phyloP scores from a whole-genome alignment of 2,329 filamentous ascomycete species.

The Samsoniella hepiali region DNA sequence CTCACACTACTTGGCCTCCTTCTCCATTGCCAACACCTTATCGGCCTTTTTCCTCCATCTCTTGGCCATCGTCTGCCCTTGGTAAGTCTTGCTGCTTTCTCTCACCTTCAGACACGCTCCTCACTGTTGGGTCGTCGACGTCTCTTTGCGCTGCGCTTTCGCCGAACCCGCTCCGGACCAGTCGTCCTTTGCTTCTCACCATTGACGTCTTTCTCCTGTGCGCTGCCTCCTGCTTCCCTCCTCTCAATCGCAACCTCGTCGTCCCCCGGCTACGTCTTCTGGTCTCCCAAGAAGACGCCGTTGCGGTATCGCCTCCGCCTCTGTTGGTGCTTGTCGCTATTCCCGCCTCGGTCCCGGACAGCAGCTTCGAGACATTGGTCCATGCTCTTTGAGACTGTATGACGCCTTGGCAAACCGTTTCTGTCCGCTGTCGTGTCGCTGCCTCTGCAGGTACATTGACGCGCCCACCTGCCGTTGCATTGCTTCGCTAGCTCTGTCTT shows the following conservation, averaged over 20 bases:
- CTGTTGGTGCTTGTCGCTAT: constrained; percentile 13
- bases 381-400: constrained; percentile 15
- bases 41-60: constrained; percentile 5
- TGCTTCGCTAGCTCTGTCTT: constrained; percentile 16
- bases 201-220: not conserved
- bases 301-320: not conserved
- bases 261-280: not conserved
- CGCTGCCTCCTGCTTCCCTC: not conserved
- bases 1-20: constrained; percentile 15
- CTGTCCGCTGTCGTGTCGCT: constrained; percentile 10
- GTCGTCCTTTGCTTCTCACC: not conserved
- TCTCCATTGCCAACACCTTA: constrained; percentile 9
- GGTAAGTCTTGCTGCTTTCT: constrained; percentile 1
- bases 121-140: not conserved
- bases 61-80: not conserved
- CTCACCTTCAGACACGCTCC: not conserved
- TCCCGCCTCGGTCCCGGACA: constrained; percentile 1
- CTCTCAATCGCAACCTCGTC: not conserved
- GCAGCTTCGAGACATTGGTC: constrained; percentile 16
- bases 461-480: constrained; percentile 11
- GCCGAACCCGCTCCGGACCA: not conserved
- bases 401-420: constrained; percentile 17
- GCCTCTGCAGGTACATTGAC: constrained; percentile 16
- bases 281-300: not conserved
- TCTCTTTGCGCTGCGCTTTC: constrained; percentile 5